A percentile compares a stretch with the other conserved stretches of the same genome.
phyloP scores from a whole-genome alignment of 352 stramenopile species.

The Pythium aphanidermatum region DNA sequence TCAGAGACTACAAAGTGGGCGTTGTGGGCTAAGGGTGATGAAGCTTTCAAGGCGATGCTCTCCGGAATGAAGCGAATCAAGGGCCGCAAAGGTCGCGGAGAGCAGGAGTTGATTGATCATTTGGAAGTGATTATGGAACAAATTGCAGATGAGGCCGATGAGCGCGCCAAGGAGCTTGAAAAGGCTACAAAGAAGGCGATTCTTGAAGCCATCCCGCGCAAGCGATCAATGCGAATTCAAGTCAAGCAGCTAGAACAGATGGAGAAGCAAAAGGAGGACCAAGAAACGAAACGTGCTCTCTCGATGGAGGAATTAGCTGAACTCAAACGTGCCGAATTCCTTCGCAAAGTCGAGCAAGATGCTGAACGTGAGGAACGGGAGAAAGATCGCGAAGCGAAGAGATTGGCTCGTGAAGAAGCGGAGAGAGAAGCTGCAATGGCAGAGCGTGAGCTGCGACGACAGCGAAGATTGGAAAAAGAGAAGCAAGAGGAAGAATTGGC shows the following conservation, averaged over 20 bases:
- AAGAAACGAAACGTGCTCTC: constrained; percentile 47
- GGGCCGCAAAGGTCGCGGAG: constrained; percentile 59
- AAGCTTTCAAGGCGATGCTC: constrained; percentile 49
- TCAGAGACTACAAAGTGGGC: constrained; percentile 41
- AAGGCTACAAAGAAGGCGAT: constrained; percentile 73
- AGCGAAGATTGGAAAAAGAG: constrained; percentile 61
- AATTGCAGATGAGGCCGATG: constrained; percentile 55
- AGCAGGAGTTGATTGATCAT: constrained; percentile 73
- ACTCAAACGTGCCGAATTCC: constrained; percentile 58
- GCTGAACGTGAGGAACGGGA: constrained; percentile 51
- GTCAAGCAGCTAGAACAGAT: constrained; percentile 80
- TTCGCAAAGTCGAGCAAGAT: constrained; percentile 61
- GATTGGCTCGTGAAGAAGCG: constrained; percentile 42
- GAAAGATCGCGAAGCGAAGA: constrained; percentile 41
- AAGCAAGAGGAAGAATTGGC: constrained; percentile 33
- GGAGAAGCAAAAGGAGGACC: constrained; percentile 63
- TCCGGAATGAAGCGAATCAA: constrained; percentile 48
- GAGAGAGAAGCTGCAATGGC: constrained; percentile 44
- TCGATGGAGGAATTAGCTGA: constrained; percentile 61
- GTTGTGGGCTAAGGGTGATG: constrained; percentile 77
- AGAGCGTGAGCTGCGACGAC: constrained; percentile 49
- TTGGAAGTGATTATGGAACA: constrained; percentile 78
- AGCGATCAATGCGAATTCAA: constrained; percentile 76
- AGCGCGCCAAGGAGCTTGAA: constrained; percentile 48
- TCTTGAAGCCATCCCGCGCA: constrained; percentile 77